Evolutionary conservation across 2,329 filamentous ascomycete genomes (phyloP).

Genomic region (Hymenoscyphus scutula): DNA sequence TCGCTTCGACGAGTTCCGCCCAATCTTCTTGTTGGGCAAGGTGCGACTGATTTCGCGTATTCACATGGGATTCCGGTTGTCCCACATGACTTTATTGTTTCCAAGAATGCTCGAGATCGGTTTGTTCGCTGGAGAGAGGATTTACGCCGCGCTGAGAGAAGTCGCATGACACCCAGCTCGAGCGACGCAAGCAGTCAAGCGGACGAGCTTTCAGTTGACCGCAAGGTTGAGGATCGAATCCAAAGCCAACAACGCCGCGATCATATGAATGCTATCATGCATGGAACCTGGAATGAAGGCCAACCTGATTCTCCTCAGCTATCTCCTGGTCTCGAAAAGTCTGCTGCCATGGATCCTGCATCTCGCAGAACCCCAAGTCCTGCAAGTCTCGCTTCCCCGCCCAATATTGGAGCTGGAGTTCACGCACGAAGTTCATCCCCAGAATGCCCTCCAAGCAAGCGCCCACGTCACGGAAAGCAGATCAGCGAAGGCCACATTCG

Average conservation of each 20-base stretch:
- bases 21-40: constrained; percentile 83
- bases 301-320: constrained; percentile 55
- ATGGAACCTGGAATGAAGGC: constrained; percentile 61
- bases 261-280: constrained; percentile 53
- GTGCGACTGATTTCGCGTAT: constrained; percentile 81
- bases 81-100: constrained; percentile 76
- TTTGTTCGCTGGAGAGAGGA: constrained; percentile 78
- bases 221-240: constrained; percentile 33
- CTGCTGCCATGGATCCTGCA: constrained; percentile 15
- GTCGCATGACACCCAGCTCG: constrained; percentile 34
- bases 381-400: constrained; percentile 11
- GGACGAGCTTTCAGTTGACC: constrained; percentile 26
- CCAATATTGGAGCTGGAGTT: constrained; percentile 12
- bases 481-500: constrained; percentile 28
- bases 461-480: constrained; percentile 27
- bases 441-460: constrained; percentile 28
- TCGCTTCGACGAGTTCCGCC: constrained; percentile 86
- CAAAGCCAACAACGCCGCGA: constrained; percentile 40
- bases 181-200: constrained; percentile 26
- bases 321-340: constrained; percentile 26
- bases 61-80: constrained; percentile 72
- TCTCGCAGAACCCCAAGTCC: constrained; percentile 16
- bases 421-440: constrained; percentile 22
- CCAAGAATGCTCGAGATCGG: constrained; percentile 72
- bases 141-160: constrained; percentile 56